phyloP scores from a whole-genome alignment of 1,284 basidiomycete species.

The Stygiomarasmius scandens region DNA sequence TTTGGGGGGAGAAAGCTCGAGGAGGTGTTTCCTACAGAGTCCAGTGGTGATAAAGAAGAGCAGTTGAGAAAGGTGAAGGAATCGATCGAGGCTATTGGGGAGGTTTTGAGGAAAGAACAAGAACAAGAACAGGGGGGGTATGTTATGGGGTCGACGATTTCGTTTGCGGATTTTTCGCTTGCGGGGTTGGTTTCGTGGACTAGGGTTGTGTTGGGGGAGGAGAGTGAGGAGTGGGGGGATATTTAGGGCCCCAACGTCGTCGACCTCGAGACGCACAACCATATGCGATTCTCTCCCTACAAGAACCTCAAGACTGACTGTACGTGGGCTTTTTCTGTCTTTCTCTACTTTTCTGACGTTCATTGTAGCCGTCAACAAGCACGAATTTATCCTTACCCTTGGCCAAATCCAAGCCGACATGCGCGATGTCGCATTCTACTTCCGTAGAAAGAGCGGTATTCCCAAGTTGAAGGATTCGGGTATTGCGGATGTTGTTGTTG shows the following conservation, averaged over 20 bases:
- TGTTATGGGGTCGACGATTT: constrained; percentile 29
- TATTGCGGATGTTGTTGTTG: constrained; percentile 87
- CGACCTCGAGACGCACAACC: constrained; percentile 82
- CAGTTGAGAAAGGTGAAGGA: not conserved
- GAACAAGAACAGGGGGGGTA: constrained; percentile 17
- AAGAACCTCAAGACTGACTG: constrained; percentile 26
- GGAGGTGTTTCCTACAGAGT: not conserved
- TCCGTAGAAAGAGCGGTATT: constrained; percentile 77
- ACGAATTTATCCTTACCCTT: constrained; percentile 74
- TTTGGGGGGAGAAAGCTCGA: not conserved
- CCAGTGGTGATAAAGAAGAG: not conserved
- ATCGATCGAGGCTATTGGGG: constrained; percentile 8
- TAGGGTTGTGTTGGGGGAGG: constrained; percentile 20
- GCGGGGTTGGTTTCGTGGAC: constrained; percentile 30
- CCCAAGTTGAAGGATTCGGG: constrained; percentile 88
- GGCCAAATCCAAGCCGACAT: constrained; percentile 94
- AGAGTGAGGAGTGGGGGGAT: constrained; percentile 29
- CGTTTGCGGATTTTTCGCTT: constrained; percentile 36
- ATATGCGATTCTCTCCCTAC: constrained; percentile 83
- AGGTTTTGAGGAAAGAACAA: constrained; percentile 15
- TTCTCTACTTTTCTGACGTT: too few species aligned
- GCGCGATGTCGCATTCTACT: constrained; percentile 90
- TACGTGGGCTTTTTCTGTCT: constrained; percentile 14
- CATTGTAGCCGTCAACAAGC: constrained; percentile 58
- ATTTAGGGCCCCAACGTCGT: constrained; percentile 75